phyloP scores from a whole-genome alignment of 306 rosid species.

The Lithocarpus polystachyus region DNA sequence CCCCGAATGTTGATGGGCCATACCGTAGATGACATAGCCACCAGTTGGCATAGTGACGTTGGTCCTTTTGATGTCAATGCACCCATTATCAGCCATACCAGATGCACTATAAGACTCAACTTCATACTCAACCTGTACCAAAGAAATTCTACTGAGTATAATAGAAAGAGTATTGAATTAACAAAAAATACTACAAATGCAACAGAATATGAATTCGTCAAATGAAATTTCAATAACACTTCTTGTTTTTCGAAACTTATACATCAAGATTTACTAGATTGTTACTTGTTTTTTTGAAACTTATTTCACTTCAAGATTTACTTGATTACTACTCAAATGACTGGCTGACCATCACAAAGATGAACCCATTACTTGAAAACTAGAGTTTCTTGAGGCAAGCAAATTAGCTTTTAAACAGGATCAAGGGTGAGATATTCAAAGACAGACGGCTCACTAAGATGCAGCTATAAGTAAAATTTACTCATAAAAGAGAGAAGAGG shows the following conservation, averaged over 20 bases:
- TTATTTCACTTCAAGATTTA: too few species aligned
- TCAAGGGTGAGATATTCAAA: background rate
- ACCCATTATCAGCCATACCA: slow-evolving; percentile 8
- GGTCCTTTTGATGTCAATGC: slow-evolving; percentile 37
- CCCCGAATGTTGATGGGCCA: slow-evolving; percentile 80
- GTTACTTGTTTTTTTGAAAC: too few species aligned
- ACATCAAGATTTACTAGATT: background rate
- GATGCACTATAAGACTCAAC: slow-evolving; percentile 45
- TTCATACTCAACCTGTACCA: slow-evolving; percentile 52
- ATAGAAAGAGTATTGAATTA: background rate
- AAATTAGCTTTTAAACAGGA: too few species aligned
- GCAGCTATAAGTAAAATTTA: background rate
- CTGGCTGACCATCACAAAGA: too few species aligned
- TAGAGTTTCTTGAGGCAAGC: too few species aligned
- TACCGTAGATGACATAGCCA: slow-evolving; percentile 67
- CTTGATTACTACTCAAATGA: background rate
- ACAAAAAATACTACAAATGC: background rate
- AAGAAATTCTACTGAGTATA: background rate
- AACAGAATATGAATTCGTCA: background rate
- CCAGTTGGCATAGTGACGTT: slow-evolving; percentile 36
- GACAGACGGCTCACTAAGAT: background rate
- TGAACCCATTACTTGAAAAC: too few species aligned
- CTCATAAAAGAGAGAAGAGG: background rate
- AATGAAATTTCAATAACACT: background rate
- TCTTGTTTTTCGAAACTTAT: background rate